phyloP scores from a whole-genome alignment of 768 basidiomycete species.

The Mycena vitilis region DNA sequence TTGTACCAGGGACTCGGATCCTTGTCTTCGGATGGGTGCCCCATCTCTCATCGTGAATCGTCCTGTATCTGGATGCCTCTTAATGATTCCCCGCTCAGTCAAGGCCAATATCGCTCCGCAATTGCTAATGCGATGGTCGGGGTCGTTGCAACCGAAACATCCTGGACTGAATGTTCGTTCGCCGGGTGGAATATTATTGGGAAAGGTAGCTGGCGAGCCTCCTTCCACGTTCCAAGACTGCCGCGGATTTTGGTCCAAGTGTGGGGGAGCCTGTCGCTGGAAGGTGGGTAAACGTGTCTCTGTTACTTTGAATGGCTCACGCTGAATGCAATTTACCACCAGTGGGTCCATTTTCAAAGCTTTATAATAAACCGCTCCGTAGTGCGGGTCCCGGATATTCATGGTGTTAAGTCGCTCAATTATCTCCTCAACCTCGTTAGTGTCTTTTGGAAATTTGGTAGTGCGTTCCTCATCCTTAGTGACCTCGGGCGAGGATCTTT shows the following conservation, averaged over 20 bases:
- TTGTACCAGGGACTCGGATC: neutral
- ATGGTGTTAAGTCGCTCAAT: slow-evolving; percentile 7
- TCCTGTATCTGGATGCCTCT: neutral
- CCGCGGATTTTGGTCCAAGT: neutral
- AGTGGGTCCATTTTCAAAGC: slow-evolving; percentile 13
- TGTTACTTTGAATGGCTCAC: neutral
- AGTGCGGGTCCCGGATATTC: slow-evolving; percentile 12
- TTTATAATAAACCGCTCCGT: slow-evolving; percentile 12
- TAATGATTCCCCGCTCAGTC: neutral
- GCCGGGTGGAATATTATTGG: neutral
- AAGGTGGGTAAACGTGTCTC: neutral
- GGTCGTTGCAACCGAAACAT: neutral
- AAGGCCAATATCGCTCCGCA: neutral
- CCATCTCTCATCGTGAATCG: neutral
- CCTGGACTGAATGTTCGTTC: neutral
- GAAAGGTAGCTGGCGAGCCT: neutral
- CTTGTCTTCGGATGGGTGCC: neutral
- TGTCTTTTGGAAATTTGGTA: neutral
- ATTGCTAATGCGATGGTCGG: neutral
- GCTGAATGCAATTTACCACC: neutral
- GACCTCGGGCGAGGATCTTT: neutral
- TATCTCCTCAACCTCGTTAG: slow-evolving; percentile 1
- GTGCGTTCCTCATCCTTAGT: neutral
- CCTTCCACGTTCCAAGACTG: slow-evolving; percentile 2
- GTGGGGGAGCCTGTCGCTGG: neutral